A percentile compares a stretch with the other conserved stretches of the same genome.
These are phyloP conservation scores for Penicillium hesseltinei DNA, from an alignment of 2,329 filamentous ascomycete species.

Conservation along the genomic window DNA sequence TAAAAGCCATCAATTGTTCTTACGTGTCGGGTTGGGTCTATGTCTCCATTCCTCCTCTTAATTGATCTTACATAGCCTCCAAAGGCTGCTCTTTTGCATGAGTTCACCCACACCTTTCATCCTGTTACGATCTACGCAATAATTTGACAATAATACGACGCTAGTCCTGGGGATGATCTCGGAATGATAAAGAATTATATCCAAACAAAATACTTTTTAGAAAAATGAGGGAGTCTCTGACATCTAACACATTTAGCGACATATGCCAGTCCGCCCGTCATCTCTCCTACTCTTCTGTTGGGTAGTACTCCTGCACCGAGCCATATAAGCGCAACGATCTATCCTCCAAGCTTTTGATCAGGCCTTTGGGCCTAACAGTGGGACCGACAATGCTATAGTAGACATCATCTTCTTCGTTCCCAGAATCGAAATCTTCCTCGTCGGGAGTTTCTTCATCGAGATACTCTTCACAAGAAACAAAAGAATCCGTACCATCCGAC, in stretches of 20 bases:
- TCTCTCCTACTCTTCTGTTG: background rate
- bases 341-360: background rate
- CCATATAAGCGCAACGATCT: background rate
- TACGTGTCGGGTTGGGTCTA: background rate
- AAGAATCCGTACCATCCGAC: background rate
- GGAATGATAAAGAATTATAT: background rate
- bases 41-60: background rate
- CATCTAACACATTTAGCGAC: background rate
- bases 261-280: background rate
- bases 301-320: background rate
- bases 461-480: slow-evolving; percentile 2
- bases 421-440: background rate
- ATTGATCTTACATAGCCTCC: background rate
- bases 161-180: background rate
- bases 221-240: background rate
- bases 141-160: background rate
- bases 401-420: background rate
- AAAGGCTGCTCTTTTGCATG: no score
- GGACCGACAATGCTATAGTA: background rate
- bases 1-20: background rate
- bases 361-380: background rate
- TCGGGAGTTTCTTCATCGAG: background rate
- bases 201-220: background rate
- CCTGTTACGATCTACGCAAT: background rate
- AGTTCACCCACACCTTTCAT: background rate